These are phyloP conservation scores for Camellia sinensis DNA, from an alignment of 148 eudicot genomes.

Conservation along the genomic window DNA sequence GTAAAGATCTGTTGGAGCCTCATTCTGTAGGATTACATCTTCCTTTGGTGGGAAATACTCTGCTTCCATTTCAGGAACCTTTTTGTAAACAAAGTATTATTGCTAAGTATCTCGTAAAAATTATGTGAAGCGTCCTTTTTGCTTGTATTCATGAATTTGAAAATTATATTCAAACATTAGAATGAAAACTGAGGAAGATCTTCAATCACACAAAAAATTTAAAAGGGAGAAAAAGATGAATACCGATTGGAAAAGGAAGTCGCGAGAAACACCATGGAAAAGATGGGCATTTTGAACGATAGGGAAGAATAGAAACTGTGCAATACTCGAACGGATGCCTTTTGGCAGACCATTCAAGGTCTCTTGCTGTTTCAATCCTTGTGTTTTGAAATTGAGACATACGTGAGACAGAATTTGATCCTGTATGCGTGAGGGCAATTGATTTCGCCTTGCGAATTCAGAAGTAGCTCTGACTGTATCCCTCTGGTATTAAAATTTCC, in stretches of 20 bases:
- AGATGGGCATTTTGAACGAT: slow-evolving; percentile 59
- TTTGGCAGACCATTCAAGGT: slow-evolving; percentile 66
- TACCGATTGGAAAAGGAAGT: slow-evolving; percentile 81
- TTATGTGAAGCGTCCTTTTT: neutral
- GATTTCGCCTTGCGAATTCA: slow-evolving; percentile 69
- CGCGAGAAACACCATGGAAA: slow-evolving; percentile 71
- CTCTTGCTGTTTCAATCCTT: slow-evolving; percentile 73
- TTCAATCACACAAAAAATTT: too few relatives aligned
- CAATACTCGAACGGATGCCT: slow-evolving; percentile 72
- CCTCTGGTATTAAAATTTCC: slow-evolving; percentile 38
- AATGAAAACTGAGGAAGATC: neutral
- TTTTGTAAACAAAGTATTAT: slow-evolving; percentile 6
- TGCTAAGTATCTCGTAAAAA: neutral
- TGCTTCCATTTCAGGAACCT: slow-evolving; percentile 88
- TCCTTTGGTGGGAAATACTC: slow-evolving; percentile 86
- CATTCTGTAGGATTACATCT: slow-evolving; percentile 76
- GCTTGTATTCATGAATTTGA: too few relatives aligned
- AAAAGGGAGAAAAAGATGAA: slow-evolving; percentile 11
- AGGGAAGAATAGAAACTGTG: slow-evolving; percentile 59
- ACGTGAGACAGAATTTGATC: slow-evolving; percentile 82
- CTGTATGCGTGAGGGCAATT: slow-evolving; percentile 56
- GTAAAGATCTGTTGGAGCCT: slow-evolving; percentile 72
- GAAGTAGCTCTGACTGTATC: slow-evolving; percentile 69
- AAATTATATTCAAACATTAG: neutral
- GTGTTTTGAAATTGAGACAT: slow-evolving; percentile 76